Base-by-base conservation (phyloP, 75 land plant species). In the Picea glauca region DNA sequence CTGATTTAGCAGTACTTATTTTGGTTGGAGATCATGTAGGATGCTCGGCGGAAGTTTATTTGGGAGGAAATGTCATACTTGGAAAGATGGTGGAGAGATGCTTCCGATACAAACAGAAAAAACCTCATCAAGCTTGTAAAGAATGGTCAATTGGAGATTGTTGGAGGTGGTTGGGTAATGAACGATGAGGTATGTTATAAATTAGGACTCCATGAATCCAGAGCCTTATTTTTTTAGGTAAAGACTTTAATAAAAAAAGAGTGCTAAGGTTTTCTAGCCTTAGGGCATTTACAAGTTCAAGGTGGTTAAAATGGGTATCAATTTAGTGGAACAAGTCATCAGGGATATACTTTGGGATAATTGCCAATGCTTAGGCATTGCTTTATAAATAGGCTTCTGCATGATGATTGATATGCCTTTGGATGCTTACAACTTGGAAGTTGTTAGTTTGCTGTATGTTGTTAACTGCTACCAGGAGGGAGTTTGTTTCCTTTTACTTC, bases 161-260 rank as follows among this genome's bases (percentile, higher is more conserved):
- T 98, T 74, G 99, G 98, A 61, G 99, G 99, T 76, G 98, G 98
- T 2, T 98, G 99, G 99, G 99, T 95, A 56, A 95, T 98, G 99
- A 98, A 98, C 84, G 99, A 98, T 84, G 99, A 98, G 98, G 98
- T 96, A 82, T 80, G 13, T 74, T 18, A 54, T 70, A 33, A 13
- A 5, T 60, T n/a, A 14, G 56, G 0, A 23, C n/a, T n/a, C 26
- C 40, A 46, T 50, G 54, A 13, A 43, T 31, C 17, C 6, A 31
- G 4, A 78, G 13, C 13, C 1, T 17, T 78, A 0, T 17, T 46
- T 31, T 43, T 7, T 20, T 62, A 62, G 20, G n/a, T 62, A 35
- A 72, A 18, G 20, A 18, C 18, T 15, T 72, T 40, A 72, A 73
- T 73, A 14, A 73, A 13, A 21, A 50, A 18, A 21, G 32, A 46